Base-by-base conservation (phyloP, 352 stramenopile genomes). In the Phytopythium montanum region DNA sequence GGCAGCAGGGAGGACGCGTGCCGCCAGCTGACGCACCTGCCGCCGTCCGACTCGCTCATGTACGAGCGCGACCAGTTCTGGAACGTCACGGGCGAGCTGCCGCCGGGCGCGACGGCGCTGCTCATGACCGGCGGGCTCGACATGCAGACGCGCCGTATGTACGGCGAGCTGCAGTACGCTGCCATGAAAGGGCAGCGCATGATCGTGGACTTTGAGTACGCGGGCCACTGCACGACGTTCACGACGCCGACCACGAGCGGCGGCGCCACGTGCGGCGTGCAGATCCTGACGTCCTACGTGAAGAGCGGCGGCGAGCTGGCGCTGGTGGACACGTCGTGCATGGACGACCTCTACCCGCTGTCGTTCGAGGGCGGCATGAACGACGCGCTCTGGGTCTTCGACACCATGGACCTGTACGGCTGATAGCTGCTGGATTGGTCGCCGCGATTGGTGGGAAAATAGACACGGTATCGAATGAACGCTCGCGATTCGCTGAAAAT, bases 141-240 rank as follows among this genome's bases (percentile, higher is more conserved):
- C 60, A 59, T 81, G 38, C 76, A 86, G 57, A 88, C 79, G 19
- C 69, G 71, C 2, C 57, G 61, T 19, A 70, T 73, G 64, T 86
- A 86, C 55, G 78, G 78, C 23, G 61, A 74, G 34, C 48, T 75
- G 18, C 66, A 90, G 67, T 87, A 85, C 60, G 59, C 78, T 31
- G 60, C 59, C 44, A 65, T 90, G 36, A 56, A 59, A 3, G 77
- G 80, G 19, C 69, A 81, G 29, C 77, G 67, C 34, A 87, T 89
- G 69, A 67, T 88, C 23, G 75, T 90, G 31, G 70, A 85, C 50
- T 90, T 92, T 65, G 68, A 88, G 53, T 72, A 86, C 48, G 80
- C 80, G 29, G 73, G 70, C 14, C 82, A 92, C 56, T 92, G 82
- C 68, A 93, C 84, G 39, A 90, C 79, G 2, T 91, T 93, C 62